phyloP scores from a whole-genome alignment of 768 basidiomycete genomes.

The Leccinum olivaceopallidum region DNA sequence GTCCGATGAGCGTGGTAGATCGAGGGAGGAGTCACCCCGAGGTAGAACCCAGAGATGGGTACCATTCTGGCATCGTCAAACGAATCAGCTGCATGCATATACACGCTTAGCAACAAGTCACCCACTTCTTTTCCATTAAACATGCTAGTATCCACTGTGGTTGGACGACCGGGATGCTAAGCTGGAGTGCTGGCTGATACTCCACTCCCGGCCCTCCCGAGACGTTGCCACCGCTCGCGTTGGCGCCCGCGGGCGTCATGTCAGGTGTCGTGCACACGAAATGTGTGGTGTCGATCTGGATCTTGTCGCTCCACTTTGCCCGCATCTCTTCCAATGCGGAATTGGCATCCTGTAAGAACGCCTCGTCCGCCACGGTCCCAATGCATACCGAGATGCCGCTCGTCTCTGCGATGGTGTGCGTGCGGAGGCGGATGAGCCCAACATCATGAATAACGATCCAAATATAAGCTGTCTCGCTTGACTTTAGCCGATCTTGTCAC shows the following conservation, averaged over 20 bases:
- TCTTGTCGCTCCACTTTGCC: conserved; percentile 88
- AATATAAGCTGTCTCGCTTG: no score
- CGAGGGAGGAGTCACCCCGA: conserved; percentile 60
- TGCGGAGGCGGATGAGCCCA: conserved; percentile 69
- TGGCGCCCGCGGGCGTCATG: conserved; percentile 58
- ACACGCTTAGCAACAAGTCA: conserved; percentile 5
- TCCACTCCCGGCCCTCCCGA: conserved; percentile 70
- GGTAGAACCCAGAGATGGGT: conserved; percentile 79
- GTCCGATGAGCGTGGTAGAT: conserved; percentile 46
- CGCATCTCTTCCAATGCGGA: conserved; percentile 80
- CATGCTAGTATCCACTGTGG: conserved; percentile 96
- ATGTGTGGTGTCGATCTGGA: conserved; percentile 98
- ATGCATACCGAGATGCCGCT: conserved; percentile 96
- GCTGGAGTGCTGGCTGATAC: conserved; percentile 92
- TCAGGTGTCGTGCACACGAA: conserved; percentile 95
- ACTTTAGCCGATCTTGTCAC: conserved; percentile 52
- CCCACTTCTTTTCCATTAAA: conserved; percentile 78
- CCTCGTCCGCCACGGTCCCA: conserved; percentile 79
- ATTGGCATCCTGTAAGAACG: conserved; percentile 79
- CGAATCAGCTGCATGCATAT: neutral
- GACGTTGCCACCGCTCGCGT: conserved; percentile 51
- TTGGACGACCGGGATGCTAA: conserved; percentile 93
- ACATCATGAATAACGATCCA: neutral
- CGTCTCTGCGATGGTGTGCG: conserved; percentile 94
- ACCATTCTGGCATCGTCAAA: conserved; percentile 63